Evolutionary conservation across 2,329 filamentous ascomycete species (phyloP).

Genomic region (Thelonectria blattea): DNA sequence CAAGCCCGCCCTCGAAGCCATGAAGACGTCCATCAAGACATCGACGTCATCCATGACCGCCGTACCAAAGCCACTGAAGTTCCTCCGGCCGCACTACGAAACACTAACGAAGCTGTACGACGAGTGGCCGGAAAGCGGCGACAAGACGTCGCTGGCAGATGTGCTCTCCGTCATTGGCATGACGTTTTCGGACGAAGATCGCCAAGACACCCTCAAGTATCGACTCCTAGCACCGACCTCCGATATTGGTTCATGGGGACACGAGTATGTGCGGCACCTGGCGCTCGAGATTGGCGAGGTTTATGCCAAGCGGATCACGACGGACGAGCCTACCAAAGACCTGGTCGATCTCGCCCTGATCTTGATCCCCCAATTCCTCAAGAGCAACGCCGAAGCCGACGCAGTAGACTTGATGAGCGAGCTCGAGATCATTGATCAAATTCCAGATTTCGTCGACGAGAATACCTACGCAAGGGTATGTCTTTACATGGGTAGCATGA

Average conservation of each 20-base stretch:
- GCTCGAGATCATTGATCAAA: conserved; percentile 93
- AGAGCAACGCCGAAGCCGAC: conserved; percentile 97
- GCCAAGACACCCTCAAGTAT: conserved; percentile 95
- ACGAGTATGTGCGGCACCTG: conserved; percentile 96
- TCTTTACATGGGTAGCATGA: conserved; percentile 98
- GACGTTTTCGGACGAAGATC: conserved; percentile 97
- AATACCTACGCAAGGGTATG: conserved; percentile 94
- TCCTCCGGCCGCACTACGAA: conserved; percentile 95
- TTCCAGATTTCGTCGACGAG: conserved; percentile 88
- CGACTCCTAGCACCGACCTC: conserved; percentile 86
- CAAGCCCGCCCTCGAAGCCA: conserved; percentile 89
- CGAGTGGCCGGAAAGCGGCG: conserved; percentile 80
- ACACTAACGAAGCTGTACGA: conserved; percentile 87
- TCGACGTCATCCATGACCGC: conserved; percentile 99
- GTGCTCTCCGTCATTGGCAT: conserved; percentile 97
- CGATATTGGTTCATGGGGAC: conserved; percentile 96
- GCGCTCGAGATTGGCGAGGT: conserved; percentile 96
- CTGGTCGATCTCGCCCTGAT: conserved; percentile 82
- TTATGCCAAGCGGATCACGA: conserved; percentile 83
- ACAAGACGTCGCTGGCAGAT: conserved; percentile 91
- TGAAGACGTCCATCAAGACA: conserved; percentile 99
- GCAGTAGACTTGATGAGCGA: conserved; percentile 97
- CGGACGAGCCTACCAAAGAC: conserved; percentile 84
- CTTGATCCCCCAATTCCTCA: conserved; percentile 91
- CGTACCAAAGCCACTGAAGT: conserved; percentile 97